Evolutionary conservation across 495 filamentous ascomycete genomes (phyloP).

Genomic region (Hypoxylon crocopeplum): DNA sequence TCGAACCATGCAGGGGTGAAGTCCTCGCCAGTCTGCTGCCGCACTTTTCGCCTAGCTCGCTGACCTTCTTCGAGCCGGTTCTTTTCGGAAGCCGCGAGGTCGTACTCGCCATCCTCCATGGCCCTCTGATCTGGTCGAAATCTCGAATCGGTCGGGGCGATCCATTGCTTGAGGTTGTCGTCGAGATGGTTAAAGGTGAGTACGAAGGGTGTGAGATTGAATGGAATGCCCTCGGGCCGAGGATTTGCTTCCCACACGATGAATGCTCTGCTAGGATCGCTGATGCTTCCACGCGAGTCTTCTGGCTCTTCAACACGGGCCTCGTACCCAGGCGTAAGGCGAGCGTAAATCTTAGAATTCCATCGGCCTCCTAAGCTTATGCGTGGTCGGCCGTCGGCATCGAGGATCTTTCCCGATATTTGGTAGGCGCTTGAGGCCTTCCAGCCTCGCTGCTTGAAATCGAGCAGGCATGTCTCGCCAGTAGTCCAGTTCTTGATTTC

Average conservation of each 20-base stretch:
- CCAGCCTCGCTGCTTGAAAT: conserved; percentile 97
- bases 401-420: conserved; percentile 82
- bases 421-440: conserved; percentile 89
- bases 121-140: conserved; percentile 94
- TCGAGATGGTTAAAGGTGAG: conserved; percentile 91
- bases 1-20: conserved; percentile 87
- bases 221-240: conserved; percentile 84
- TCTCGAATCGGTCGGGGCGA: conserved; percentile 92
- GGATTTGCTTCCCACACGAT: conserved; percentile 89
- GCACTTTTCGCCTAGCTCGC: conserved; percentile 72
- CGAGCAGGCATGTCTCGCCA: conserved; percentile 85
- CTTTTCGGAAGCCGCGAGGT: conserved; percentile 91
- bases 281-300: conserved; percentile 50
- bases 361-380: conserved; percentile 93
- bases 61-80: conserved; percentile 95
- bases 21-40: conserved; percentile 79
- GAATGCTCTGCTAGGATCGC: conserved; percentile 73
- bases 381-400: conserved; percentile 72
- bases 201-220: conserved; percentile 96
- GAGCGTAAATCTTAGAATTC: conserved; percentile 97
- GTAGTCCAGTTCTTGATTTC: conserved; percentile 97
- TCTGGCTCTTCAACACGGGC: conserved; percentile 67
- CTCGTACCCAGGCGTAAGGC: conserved; percentile 89
- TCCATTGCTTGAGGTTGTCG: conserved; percentile 69
- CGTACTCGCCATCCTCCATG: conserved; percentile 97